Percentiles rank a stretch among this genome's conserved stretches.
Evolutionary conservation across 2,329 filamentous ascomycete species (phyloP).

Genomic region (Microdochium bolleyi): DNA sequence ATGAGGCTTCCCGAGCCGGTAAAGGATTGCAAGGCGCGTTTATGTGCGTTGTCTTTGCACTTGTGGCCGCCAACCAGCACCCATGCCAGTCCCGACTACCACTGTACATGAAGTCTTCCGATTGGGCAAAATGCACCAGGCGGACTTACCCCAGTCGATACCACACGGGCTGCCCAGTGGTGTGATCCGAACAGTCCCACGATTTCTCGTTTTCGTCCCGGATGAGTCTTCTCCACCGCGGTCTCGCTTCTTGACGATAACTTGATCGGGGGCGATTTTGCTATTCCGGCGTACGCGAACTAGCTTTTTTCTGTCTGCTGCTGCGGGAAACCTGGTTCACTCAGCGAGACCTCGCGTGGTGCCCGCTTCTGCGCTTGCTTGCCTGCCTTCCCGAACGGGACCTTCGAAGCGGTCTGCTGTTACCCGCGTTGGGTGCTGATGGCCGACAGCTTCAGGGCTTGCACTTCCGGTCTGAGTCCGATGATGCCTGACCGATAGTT

Average conservation of each 20-base stretch:
- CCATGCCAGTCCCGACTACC: neutral
- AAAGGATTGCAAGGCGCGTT: neutral
- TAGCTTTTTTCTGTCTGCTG: no score
- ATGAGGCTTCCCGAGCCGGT: neutral
- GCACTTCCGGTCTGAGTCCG: neutral
- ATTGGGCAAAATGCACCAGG: neutral
- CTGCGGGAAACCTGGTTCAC: no score
- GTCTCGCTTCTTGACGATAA: no score
- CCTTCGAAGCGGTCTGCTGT: neutral
- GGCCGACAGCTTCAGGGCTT: neutral
- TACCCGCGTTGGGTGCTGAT: neutral
- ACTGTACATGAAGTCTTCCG: neutral
- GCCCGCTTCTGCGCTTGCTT: neutral
- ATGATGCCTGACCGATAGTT: no score
- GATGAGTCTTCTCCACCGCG: no score
- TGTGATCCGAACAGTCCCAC: no score
- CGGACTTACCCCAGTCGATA: no score
- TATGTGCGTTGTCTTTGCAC: neutral
- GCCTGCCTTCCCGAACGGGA: neutral
- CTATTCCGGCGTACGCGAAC: no score
- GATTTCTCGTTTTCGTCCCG: no score
- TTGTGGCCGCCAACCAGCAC: neutral
- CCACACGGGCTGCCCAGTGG: no score
- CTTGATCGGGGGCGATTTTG: no score
- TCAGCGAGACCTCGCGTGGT: no score